Evolutionary conservation across 495 filamentous ascomycete species (phyloP).

Genomic region (Aspergillus affinis): DNA sequence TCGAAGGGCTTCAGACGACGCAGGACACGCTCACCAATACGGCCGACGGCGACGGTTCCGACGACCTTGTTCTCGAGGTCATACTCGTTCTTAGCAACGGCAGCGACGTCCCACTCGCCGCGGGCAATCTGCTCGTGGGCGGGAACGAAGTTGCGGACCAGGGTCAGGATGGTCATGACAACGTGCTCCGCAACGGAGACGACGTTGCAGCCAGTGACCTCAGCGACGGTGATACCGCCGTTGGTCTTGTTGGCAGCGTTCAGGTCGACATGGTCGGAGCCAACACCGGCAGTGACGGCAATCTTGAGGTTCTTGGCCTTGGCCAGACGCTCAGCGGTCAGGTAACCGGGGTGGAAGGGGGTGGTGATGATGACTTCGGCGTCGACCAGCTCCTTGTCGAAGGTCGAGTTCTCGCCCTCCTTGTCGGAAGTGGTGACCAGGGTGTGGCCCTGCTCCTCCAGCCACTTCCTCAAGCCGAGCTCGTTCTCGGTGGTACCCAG

Average conservation of each 20-base stretch:
- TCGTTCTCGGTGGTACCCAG: constrained; percentile 98
- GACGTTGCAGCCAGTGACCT: constrained; percentile 93
- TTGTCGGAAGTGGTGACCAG: constrained; percentile 97
- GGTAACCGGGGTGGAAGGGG: constrained; percentile 98
- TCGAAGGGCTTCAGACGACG: constrained; percentile 94
- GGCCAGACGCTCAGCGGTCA: constrained; percentile 91
- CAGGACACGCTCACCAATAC: constrained; percentile 97
- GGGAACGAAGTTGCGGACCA: constrained; percentile 97
- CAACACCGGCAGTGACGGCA: constrained; percentile 94
- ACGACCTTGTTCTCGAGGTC: constrained; percentile 98
- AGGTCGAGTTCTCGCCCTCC: constrained; percentile 87
- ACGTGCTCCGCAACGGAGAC: constrained; percentile 93
- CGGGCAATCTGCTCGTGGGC: constrained; percentile 88
- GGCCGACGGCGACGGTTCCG: constrained; percentile 94
- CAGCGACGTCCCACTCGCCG: constrained; percentile 95
- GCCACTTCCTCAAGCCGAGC: constrained; percentile 92
- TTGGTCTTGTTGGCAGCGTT: constrained; percentile 98
- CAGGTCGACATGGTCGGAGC: constrained; percentile 96
- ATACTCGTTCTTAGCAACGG: constrained; percentile 94
- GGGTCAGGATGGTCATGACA: constrained; percentile 94
- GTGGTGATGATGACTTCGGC: constrained; percentile 99
- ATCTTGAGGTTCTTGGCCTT: constrained; percentile 99
- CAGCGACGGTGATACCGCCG: constrained; percentile 93
- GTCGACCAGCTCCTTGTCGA: constrained; percentile 93
- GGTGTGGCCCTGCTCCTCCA: constrained; percentile 93